A percentile compares a stretch with the other conserved stretches of the same genome.
These are phyloP conservation scores for Acer yangbiense DNA, from an alignment of 345 rosid genomes.

Conservation along the genomic window DNA sequence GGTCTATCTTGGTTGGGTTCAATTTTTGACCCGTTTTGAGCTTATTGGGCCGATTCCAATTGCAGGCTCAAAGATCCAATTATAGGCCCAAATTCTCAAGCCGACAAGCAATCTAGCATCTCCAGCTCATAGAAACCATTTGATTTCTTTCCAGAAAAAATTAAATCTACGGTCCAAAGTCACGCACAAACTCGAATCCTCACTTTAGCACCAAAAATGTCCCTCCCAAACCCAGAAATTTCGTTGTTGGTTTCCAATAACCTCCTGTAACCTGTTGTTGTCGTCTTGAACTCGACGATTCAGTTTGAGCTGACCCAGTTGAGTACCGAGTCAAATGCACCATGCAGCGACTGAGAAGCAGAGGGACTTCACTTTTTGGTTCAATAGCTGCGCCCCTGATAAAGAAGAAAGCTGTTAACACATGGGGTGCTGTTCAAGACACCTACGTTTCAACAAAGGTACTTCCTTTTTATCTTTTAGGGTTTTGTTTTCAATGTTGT, in stretches of 20 bases:
- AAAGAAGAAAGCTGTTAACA: constrained; percentile 70
- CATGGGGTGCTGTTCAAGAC: constrained; percentile 80
- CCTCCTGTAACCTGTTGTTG: neutral
- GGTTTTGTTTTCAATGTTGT: neutral
- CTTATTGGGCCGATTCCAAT: neutral
- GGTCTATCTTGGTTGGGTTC: too few relatives aligned
- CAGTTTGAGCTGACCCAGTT: neutral
- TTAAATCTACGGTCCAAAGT: constrained; percentile 3
- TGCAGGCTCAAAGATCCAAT: neutral
- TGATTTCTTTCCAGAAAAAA: neutral
- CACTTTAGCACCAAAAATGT: too few relatives aligned
- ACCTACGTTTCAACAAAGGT: constrained; percentile 85
- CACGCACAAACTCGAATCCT: neutral
- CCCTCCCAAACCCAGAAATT: neutral
- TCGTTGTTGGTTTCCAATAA: neutral
- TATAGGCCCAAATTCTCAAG: neutral
- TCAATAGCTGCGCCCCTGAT: constrained; percentile 47
- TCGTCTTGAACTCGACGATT: neutral
- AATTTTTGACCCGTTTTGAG: neutral
- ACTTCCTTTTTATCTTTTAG: neutral
- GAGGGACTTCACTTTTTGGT: constrained; percentile 53
- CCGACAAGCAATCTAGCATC: neutral
- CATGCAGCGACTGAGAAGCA: constrained; percentile 70
- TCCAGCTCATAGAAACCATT: too few relatives aligned
- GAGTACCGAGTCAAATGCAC: constrained; percentile 16